Base-by-base conservation (phyloP, 2,329 filamentous ascomycete species). In the Sclerotiophoma versabilis region DNA sequence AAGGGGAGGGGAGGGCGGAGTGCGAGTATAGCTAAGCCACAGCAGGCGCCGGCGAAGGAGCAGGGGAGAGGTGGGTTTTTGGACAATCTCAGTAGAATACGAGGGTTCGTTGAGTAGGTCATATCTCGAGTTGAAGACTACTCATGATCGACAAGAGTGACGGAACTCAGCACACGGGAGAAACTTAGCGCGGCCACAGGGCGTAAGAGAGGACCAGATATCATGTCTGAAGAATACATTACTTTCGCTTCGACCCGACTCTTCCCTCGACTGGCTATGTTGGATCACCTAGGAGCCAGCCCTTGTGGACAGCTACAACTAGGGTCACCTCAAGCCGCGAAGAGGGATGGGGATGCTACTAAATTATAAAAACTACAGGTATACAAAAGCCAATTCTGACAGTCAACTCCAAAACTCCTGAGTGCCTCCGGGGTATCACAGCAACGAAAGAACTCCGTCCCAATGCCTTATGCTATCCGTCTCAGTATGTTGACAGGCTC, bases 21-120 rank as follows among this genome's bases (percentile, higher is more conserved):
- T 65, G 68, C 55, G 15, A 70, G 61, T 50, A 49, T 64, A 27
- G 46, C 55, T 2, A 68, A 65, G 52, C 36, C 56, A 15, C 55
- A 57, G 22, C 50, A 47, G 27, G 41, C 49, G 11, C 59, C 43
- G 12, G 30, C 32, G 33, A 63, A 62, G 41, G 64, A 69, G 62
- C 63, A 63, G 33, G 63, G 60, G 41, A 62, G 63, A 34, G 69
- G 70, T 6, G 72, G 73, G 0, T 77, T 77, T 30, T 41, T 77
- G 36, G 75, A 77, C 39, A 75, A 75, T 39, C 48, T 77, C 5
- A 69, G 75, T 46, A 66, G 73, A 54, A 75, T 76, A 63, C 58
- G 70, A 15, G 71, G 69, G 8, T 70, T 71, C 39, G 62, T 71
- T n/a, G 70, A 72, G 49, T 70, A 62, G 53, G 8, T 6, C n/a